Conservation (phyloP, 495 filamentous ascomycete genomes). For the Xylaria grammica region DNA sequence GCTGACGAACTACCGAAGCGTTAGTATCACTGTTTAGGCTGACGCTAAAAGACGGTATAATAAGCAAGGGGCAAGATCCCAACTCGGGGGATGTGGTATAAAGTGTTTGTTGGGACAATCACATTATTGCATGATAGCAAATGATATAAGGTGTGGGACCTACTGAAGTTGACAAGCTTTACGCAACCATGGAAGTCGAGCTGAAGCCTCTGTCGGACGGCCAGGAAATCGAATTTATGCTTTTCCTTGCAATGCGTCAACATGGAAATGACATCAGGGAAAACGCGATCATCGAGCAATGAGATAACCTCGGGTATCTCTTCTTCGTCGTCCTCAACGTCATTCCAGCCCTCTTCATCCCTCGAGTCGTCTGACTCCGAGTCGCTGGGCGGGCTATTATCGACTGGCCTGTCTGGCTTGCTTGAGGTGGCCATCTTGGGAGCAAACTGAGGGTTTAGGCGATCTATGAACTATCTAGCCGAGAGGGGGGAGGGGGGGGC, state of each 20-base stretch:
- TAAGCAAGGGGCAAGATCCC: neutral
- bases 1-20: slow-evolving; percentile 41
- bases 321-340: slow-evolving; percentile 71
- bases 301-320: slow-evolving; percentile 65
- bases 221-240: slow-evolving; percentile 75
- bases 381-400: slow-evolving; percentile 26
- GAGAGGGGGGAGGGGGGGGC: slow-evolving; percentile 25
- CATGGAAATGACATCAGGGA: slow-evolving; percentile 68
- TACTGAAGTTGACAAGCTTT: slow-evolving; percentile 82
- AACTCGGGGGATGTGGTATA: neutral
- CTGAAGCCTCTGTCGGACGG: slow-evolving; percentile 63
- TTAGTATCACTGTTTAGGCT: slow-evolving; percentile 15
- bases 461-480: slow-evolving; percentile 20
- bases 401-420: slow-evolving; percentile 6
- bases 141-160: slow-evolving; percentile 24
- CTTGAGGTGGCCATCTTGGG: slow-evolving; percentile 27
- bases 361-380: slow-evolving; percentile 34
- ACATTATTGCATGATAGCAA: neutral
- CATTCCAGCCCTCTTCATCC: slow-evolving; percentile 79
- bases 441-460: slow-evolving; percentile 5
- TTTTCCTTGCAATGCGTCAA: slow-evolving; percentile 73
- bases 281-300: slow-evolving; percentile 72
- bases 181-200: slow-evolving; percentile 84
- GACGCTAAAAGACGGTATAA: neutral
- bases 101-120: too few relatives aligned